A percentile compares a stretch with the other conserved stretches of the same genome.
Evolutionary conservation across 2,329 filamentous ascomycete genomes (phyloP).

Genomic region (Cercospora nicotianae): DNA sequence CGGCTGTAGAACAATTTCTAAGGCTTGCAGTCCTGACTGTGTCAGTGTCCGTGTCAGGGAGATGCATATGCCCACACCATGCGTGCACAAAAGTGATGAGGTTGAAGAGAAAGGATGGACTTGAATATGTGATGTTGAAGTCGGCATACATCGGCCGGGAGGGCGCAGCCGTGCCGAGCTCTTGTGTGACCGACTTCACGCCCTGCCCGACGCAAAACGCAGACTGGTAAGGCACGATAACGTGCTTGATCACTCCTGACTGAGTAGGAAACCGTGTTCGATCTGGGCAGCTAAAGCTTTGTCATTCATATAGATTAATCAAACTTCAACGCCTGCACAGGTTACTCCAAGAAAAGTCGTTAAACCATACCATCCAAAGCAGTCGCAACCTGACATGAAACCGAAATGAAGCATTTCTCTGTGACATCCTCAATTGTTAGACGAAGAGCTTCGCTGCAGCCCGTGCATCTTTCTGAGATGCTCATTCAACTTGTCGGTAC

Average conservation of each 20-base stretch:
- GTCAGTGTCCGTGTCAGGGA: too few species aligned
- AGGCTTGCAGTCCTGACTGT: too few species aligned
- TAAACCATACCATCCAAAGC: not conserved
- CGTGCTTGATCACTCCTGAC: not conserved
- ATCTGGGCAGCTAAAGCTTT: not conserved
- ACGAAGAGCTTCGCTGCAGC: not conserved
- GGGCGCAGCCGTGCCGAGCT: not conserved
- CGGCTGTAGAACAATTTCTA: too few species aligned
- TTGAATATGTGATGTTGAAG: not conserved
- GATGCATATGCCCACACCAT: not conserved
- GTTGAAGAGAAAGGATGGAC: not conserved
- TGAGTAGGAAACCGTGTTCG: not conserved
- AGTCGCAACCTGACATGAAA: not conserved
- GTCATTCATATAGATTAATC: not conserved
- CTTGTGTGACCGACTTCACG: not conserved
- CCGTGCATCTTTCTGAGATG: conserved; percentile 19
- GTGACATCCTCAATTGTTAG: too few species aligned
- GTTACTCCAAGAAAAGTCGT: not conserved
- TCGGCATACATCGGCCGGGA: not conserved
- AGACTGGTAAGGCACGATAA: not conserved
- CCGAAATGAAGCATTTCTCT: not conserved
- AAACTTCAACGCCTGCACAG: not conserved
- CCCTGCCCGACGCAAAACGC: not conserved
- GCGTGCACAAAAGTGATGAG: not conserved
- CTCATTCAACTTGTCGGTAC: conserved; percentile 16